Evolutionary conservation across 352 stramenopile species (phyloP), one percentile per base, ranked within the genome.

Genomic region (Pythium sp.): DNA sequence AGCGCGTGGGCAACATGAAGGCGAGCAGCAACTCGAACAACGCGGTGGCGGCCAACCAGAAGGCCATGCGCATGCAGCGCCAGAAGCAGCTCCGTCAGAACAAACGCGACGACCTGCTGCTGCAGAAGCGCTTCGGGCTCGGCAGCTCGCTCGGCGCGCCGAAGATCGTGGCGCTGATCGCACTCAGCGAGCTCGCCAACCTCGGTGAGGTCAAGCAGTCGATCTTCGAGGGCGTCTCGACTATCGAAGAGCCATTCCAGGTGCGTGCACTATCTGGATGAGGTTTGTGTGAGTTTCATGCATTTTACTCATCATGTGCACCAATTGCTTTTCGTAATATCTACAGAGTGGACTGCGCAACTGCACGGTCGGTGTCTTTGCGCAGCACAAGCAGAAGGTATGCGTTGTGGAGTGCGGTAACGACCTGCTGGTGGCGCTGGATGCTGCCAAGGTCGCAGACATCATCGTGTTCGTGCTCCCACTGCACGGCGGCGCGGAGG

Each of bases 311-410:
- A 54, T 65, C 32, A 2, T 66, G 11, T 34, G 6, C 38, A 38
- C 14, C 59, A 55, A 11, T 36, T 54, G 15, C 4, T 58, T 53
- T 46, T 8, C 12, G 5, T 20, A 41, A 2, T 36, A 20, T 2
- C 20, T 36, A 36, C 30, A 76, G 51, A 72, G 88, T 51, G 78
- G 70, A 0, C 75, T 92, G 49, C 73, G 77, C 57, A 92, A 92
- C 67, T 89, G 81, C 67, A 89, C 84, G 12, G 68, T 89, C 20
- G 87, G 84, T 14, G 80, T 90, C 22, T 93, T 90, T 51, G 66
- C 80, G 62, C 81, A 92, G 74, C 88, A 93, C 78, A 97, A 97
- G 72, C 91, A 97, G 65, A 94, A 95, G 71, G 70, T 97, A 9
- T 93, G 90, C 53, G 81, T 97, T 28, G 62, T 97, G 22, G 79